Conservation (phyloP, 2,329 filamentous ascomycete species). For the Dactylellina cionopaga region DNA sequence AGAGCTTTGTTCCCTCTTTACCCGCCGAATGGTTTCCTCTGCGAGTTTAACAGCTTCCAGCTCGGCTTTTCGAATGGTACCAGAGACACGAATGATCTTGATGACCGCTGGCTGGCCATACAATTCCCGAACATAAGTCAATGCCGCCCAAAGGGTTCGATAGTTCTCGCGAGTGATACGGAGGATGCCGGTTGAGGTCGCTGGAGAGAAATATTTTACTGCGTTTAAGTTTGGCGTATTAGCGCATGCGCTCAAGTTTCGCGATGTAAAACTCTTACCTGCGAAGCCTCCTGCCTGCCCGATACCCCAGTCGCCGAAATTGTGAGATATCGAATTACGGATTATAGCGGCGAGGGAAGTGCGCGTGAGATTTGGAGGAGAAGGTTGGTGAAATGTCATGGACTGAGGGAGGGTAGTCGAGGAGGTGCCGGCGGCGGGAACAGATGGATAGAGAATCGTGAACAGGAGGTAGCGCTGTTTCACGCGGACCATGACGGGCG, state of each 20-base stretch:
- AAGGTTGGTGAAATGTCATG: constrained; percentile 81
- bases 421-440: constrained; percentile 59
- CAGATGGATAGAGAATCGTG: constrained; percentile 85
- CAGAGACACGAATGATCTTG: constrained; percentile 85
- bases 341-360: constrained; percentile 75
- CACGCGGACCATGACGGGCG: constrained; percentile 81
- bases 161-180: constrained; percentile 84
- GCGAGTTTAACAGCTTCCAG: constrained; percentile 76
- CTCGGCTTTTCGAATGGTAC: constrained; percentile 91
- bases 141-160: constrained; percentile 86
- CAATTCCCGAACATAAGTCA: constrained; percentile 80
- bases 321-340: constrained; percentile 72
- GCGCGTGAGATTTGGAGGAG: constrained; percentile 74
- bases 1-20: constrained; percentile 21
- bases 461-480: constrained; percentile 97
- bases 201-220: constrained; percentile 92
- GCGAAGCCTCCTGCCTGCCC: constrained; percentile 76
- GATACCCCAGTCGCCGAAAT: constrained; percentile 90
- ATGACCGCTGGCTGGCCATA: constrained; percentile 77
- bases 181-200: constrained; percentile 94
- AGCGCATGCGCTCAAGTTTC: too few species aligned
- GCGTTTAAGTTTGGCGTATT: too few species aligned
- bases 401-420: constrained; percentile 66
- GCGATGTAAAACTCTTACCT: too few species aligned
- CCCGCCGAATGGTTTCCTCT: constrained; percentile 41